Base-by-base conservation (phyloP, 2,329 filamentous ascomycete genomes). In the Fusarium longipes region DNA sequence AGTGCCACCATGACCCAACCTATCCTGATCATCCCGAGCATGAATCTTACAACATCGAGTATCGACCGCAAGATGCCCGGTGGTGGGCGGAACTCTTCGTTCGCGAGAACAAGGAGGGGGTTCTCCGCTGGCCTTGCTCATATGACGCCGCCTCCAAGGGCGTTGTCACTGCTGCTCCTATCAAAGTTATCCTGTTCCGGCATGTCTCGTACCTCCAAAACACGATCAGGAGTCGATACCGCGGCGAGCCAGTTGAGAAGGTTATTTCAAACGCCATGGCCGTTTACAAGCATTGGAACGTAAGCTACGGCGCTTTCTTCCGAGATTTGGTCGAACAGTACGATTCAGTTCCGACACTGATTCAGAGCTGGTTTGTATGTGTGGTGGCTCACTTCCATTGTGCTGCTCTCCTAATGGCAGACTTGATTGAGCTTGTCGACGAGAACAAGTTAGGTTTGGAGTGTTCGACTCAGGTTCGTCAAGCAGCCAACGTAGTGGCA, bases 341-440 rank as follows among this genome's bases (percentile, higher is more conserved):
- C 59, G 78, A 83, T 30, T 69, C 74, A 1, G 79, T 88, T 1
- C 84, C 85, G 2, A 70, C 82, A 12, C 83, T 83, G 15, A 81
- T 88, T 6, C 85, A 86, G 68, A 86, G 85, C 39, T 89, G 86
- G 86, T 88, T 87, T 61, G 80, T 87, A 15, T 83, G 86, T 51
- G 80, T 89, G 24, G 78, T 82, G 1, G 84, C 83, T 0, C 87
- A 88, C 65, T 89, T 86, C 82, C 84, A 87, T 64, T 81, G 88
- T 5, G 86, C 82, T 4, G 80, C 81, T 0, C 80, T 89, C 39
- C 77, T 88, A 24, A 75, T 88, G 6, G 83, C 85, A 32, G 86
- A 89, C 56, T 72, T 83, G 6, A 76, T 89, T 14, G 82, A 84
- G 44, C 73, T 79, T 25, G 80, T 87, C 22, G 86, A 88, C 50